Evolutionary conservation across 2,329 filamentous ascomycete species (phyloP).

Genomic region (Tolypocladium ovalisporum): DNA sequence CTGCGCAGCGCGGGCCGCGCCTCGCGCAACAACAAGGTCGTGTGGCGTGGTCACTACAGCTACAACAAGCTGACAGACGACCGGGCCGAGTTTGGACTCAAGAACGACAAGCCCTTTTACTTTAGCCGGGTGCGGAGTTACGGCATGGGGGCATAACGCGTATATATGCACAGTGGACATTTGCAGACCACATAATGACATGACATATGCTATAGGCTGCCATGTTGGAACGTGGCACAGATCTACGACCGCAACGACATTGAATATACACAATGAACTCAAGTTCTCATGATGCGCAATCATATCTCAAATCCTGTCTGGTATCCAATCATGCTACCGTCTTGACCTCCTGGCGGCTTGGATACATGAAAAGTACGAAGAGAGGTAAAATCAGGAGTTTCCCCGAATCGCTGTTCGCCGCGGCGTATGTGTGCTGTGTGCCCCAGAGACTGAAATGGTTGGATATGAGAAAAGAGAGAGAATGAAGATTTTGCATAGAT

Average conservation of each 20-base stretch:
- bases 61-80: slow-evolving; percentile 86
- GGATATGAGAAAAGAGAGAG: neutral
- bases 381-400: neutral
- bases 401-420: neutral
- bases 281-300: neutral
- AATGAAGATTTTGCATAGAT: neutral
- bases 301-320: neutral
- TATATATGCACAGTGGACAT: too few species aligned
- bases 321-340: neutral
- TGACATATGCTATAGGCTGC: neutral
- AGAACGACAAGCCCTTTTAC: slow-evolving; percentile 54
- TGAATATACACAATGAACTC: neutral
- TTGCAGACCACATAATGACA: neutral
- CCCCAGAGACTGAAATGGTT: neutral
- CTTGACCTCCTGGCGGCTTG: neutral
- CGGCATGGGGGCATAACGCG: slow-evolving; percentile 30
- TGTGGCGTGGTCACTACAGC: slow-evolving; percentile 84
- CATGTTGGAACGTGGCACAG: neutral
- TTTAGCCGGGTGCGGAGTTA: slow-evolving; percentile 58
- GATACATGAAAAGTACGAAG: neutral
- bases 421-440: neutral
- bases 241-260: neutral
- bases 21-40: slow-evolving; percentile 72
- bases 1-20: slow-evolving; percentile 54
- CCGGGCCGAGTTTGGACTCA: slow-evolving; percentile 67